Percentiles rank a stretch among this genome's conserved stretches.
These are phyloP conservation scores for Nymphaea thermarum DNA, from an alignment of 164 flowering plant genomes.

Conservation along the genomic window DNA sequence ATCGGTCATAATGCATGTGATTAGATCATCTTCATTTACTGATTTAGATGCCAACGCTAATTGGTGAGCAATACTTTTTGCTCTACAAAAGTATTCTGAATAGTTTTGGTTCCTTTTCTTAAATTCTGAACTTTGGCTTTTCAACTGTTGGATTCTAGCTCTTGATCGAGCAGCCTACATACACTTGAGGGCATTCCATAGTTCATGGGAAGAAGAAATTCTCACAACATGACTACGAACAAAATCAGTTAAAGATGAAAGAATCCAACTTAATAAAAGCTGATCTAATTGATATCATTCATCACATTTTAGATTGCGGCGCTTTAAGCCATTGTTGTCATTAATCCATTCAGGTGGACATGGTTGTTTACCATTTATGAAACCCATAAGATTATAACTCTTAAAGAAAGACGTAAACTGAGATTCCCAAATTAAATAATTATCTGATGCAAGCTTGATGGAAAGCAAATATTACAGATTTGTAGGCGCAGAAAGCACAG, in stretches of 20 bases:
- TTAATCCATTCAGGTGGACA: too few relatives aligned
- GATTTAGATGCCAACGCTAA: neutral
- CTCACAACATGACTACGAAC: neutral
- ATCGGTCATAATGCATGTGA: neutral
- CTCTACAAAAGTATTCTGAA: neutral
- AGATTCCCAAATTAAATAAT: too few relatives aligned
- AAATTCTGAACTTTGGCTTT: neutral
- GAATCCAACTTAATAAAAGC: neutral
- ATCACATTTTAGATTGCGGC: neutral
- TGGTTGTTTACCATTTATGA: too few relatives aligned
- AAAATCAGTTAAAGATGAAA: neutral
- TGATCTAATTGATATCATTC: neutral
- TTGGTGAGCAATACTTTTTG: neutral
- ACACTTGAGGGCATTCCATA: neutral
- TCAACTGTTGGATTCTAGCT: neutral
- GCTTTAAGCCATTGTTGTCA: too few relatives aligned
- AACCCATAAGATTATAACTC: too few relatives aligned
- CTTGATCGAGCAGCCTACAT: neutral
- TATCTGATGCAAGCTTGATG: too few relatives aligned
- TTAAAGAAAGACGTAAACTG: too few relatives aligned
- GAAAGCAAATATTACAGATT: too few relatives aligned
- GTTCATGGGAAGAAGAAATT: neutral
- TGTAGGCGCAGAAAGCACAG: too few relatives aligned
- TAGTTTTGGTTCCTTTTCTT: neutral
- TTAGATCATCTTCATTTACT: neutral